These are phyloP conservation scores for Dactylorhiza incarnata DNA, from an alignment of 106 monocot genomes.

Conservation along the genomic window DNA sequence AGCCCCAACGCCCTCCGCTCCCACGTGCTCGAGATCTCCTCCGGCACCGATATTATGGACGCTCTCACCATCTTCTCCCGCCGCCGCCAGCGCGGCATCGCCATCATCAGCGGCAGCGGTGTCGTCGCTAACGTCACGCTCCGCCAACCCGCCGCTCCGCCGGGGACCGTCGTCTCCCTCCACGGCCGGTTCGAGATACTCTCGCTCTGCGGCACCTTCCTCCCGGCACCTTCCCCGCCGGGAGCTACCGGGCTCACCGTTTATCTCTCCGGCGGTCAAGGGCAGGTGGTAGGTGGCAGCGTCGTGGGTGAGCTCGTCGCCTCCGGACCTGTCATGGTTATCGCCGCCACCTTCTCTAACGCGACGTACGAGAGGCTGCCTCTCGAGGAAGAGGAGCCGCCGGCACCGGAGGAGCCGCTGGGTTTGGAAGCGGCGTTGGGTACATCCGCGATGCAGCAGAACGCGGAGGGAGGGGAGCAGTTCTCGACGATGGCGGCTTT, in stretches of 20 bases:
- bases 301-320: slow-evolving; percentile 27
- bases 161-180: slow-evolving; percentile 16
- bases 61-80: slow-evolving; percentile 17
- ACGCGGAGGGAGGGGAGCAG: slow-evolving; percentile 4
- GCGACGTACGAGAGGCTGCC: slow-evolving; percentile 37
- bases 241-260: slow-evolving; percentile 26
- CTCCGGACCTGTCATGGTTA: slow-evolving; percentile 24
- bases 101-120: slow-evolving; percentile 22
- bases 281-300: slow-evolving; percentile 21
- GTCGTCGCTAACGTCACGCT: slow-evolving; percentile 22
- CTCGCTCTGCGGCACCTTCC: slow-evolving; percentile 23
- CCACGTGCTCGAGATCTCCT: slow-evolving; percentile 29
- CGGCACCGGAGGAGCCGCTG: neutral
- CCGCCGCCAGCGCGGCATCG: slow-evolving; percentile 26
- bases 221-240: slow-evolving; percentile 24
- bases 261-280: slow-evolving; percentile 25
- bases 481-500: slow-evolving; percentile 15
- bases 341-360: slow-evolving; percentile 27
- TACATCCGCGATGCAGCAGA: neutral
- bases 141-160: slow-evolving; percentile 24
- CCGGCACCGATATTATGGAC: slow-evolving; percentile 26
- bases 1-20: slow-evolving; percentile 24
- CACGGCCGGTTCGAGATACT: slow-evolving; percentile 35
- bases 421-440: neutral
- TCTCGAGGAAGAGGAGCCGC: slow-evolving; percentile 22